Evolutionary conservation across 805 yeast genomes (phyloP), one percentile per base, ranked within the genome.

Genomic region (Candida morakotiae): DNA sequence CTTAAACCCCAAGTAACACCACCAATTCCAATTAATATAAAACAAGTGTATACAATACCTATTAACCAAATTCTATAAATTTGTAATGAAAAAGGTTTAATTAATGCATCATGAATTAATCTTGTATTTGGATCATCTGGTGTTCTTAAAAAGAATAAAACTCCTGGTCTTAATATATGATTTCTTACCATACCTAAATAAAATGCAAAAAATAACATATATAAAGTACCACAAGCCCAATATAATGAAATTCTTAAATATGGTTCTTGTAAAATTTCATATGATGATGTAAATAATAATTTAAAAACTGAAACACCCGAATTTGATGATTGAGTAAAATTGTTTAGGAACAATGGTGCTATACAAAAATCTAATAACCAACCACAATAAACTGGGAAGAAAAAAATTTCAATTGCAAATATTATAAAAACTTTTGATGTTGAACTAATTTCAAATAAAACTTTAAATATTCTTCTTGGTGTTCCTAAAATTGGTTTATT

Each of bases 81-180:
- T 55, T 93, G 97, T 31, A 82, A 64, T 7, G 60, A 45, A 50
- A 91, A 73, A 1, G 96, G 85, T 46, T 84, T 79, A 40, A 84
- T 82, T 37, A 93, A 60, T 1, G 95, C 93, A 54, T 89, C 96
- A 46, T 87, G 91, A 28, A 91, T 73, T 9, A 93, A 75, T 46
- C 91, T 78, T 31, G 87, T 81, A 48, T 86, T 83, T 27, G 95
- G 96, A 55, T 93, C 97, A 49, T 88, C 96, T 4, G 96, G 96
- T 16, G 95, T 87, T 49, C 96, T 75, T 42, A 93, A 84, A 63
- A 93, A 93, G 57, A 79, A 93, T 32, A 93, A 67, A 7, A 87
- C 96, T 9, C 98, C 99, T 0, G 84, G 82, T 39, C 99, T 74
- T 41, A 91, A 70, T 27, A 87, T 79, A 41, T 67, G 62, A 31